Evolutionary conservation across 148 eudicot species (phyloP).

Genomic region (Cornus florida): DNA sequence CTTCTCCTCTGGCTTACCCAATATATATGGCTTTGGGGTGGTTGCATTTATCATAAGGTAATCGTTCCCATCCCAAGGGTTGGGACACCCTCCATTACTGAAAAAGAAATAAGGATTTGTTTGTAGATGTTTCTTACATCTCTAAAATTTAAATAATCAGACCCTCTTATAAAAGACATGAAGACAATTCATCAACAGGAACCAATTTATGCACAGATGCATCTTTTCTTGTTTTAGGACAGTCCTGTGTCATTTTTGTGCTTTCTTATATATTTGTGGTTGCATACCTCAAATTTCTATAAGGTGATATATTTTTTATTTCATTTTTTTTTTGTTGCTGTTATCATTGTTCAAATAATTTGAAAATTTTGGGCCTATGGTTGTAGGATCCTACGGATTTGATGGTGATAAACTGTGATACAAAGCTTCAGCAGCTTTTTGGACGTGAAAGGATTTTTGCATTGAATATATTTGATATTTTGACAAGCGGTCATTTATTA

Average conservation of each 20-base stretch:
- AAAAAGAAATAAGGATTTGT: too few relatives aligned
- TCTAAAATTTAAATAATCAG: background rate
- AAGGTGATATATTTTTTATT: too few relatives aligned
- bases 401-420: conserved; percentile 39
- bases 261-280: background rate
- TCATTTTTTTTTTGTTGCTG: too few relatives aligned
- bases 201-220: too few relatives aligned
- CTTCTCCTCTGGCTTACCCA: too few relatives aligned
- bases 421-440: conserved; percentile 46
- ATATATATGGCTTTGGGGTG: too few relatives aligned
- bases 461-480: conserved; percentile 24
- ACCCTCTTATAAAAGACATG: background rate
- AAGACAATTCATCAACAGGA: too few relatives aligned
- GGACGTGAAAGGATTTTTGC: conserved; percentile 43
- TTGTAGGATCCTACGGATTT: conserved; percentile 42
- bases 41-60: too few relatives aligned
- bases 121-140: background rate
- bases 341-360: too few relatives aligned
- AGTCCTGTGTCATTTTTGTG: background rate
- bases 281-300: background rate
- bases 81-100: too few relatives aligned
- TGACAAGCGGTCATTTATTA: conserved; percentile 37
- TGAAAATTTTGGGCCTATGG: background rate
- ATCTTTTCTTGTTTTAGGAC: background rate
- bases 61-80: too few relatives aligned